Conservation (phyloP, 148 eudicot species). For the Fagopyrum esculentum region DNA sequence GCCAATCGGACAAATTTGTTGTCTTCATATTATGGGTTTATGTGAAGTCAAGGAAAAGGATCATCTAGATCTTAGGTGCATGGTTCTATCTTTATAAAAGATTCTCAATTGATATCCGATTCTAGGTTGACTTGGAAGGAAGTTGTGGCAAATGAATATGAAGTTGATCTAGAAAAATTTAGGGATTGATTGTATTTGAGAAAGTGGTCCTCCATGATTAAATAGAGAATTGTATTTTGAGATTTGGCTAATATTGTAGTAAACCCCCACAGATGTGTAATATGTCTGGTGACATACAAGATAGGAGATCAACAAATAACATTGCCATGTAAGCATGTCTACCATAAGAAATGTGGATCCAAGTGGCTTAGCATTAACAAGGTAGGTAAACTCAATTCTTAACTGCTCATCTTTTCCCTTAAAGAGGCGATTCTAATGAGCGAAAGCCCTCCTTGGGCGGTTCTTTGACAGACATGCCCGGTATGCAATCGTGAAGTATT, state of each 20-base stretch:
- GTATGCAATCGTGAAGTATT: slow-evolving; percentile 64
- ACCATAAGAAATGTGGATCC: slow-evolving; percentile 60
- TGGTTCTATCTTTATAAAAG: neutral
- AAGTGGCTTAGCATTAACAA: slow-evolving; percentile 82
- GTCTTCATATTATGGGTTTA: neutral
- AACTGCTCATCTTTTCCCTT: neutral
- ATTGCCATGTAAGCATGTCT: slow-evolving; percentile 68
- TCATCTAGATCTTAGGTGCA: neutral
- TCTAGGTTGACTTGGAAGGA: neutral
- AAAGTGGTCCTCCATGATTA: neutral
- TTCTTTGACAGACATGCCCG: slow-evolving; percentile 48
- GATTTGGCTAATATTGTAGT: neutral
- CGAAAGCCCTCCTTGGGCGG: neutral
- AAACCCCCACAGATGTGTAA: slow-evolving; percentile 48
- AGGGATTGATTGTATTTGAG: neutral
- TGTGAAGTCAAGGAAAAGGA: neutral
- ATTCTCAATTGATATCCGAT: neutral
- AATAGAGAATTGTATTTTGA: neutral
- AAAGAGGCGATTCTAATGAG: neutral
- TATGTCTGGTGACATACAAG: slow-evolving; percentile 66
- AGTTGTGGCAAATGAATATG: neutral
- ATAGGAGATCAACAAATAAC: slow-evolving; percentile 62
- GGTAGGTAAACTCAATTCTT: slow-evolving; percentile 24
- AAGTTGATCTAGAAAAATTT: neutral
- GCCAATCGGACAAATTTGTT: neutral